Conservation (phyloP, 352 stramenopile genomes). For the Peronosclerospora sorghi region DNA sequence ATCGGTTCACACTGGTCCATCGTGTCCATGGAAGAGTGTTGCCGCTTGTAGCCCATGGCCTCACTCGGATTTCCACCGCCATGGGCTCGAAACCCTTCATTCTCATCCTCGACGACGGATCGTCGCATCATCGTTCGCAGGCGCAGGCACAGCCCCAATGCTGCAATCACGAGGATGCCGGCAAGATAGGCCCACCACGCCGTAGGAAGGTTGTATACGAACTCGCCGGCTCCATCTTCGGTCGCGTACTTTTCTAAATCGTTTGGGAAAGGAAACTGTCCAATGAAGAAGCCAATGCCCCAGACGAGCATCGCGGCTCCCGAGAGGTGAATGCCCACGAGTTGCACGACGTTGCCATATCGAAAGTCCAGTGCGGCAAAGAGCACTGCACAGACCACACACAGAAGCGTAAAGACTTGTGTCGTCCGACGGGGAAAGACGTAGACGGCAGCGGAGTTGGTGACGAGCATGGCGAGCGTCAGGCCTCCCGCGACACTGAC, state of each 20-base stretch:
- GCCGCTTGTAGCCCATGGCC: constrained; percentile 11
- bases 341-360: constrained; percentile 22
- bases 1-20: constrained; percentile 7
- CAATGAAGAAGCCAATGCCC: constrained; percentile 33
- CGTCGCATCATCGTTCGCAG: constrained; percentile 19
- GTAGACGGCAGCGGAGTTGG: constrained; percentile 22
- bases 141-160: constrained; percentile 24
- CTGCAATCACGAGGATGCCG: constrained; percentile 22
- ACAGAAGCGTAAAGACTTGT: constrained; percentile 16
- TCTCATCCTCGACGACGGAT: constrained; percentile 12
- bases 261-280: constrained; percentile 25
- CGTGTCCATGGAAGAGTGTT: constrained; percentile 2
- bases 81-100: constrained; percentile 6
- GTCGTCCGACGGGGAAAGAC: constrained; percentile 24
- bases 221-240: constrained; percentile 11
- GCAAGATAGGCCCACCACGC: constrained; percentile 30
- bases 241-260: constrained; percentile 22
- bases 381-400: constrained; percentile 21
- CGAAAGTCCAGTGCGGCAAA: constrained; percentile 19
- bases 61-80: constrained; percentile 13
- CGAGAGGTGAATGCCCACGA: constrained; percentile 24
- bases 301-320: constrained; percentile 19
- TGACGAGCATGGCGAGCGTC: constrained; percentile 17
- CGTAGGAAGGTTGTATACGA: constrained; percentile 22
- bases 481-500: constrained; percentile 19